A percentile compares a stretch with the other conserved stretches of the same genome.
Conservation (phyloP, 2,329 filamentous ascomycete genomes). For the Apiospora malaysiana region DNA sequence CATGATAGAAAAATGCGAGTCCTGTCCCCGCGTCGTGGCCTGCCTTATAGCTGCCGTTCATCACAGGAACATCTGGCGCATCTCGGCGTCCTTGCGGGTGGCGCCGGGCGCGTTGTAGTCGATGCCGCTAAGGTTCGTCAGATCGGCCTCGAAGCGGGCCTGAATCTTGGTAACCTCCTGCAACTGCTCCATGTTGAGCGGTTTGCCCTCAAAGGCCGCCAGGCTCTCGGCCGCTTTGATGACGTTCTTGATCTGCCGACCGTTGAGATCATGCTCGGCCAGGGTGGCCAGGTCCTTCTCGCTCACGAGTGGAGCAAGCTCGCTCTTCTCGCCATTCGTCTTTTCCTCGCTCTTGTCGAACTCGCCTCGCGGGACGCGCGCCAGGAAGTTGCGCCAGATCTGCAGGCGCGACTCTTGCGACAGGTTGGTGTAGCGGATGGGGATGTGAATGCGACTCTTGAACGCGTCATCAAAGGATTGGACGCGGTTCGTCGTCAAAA, state of each 20-base stretch:
- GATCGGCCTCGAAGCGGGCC: slow-evolving; percentile 39
- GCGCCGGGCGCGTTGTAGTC: slow-evolving; percentile 31
- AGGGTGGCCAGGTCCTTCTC: slow-evolving; percentile 29
- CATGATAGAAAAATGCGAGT: no score
- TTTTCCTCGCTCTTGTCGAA: background rate
- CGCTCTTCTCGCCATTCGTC: background rate
- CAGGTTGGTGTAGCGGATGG: slow-evolving; percentile 32
- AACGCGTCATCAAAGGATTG: slow-evolving; percentile 33
- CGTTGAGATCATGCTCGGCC: slow-evolving; percentile 36
- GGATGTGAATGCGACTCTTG: slow-evolving; percentile 33
- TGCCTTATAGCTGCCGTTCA: no score
- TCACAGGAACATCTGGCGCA: slow-evolving; percentile 28
- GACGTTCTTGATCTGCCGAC: slow-evolving; percentile 42
- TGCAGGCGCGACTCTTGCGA: slow-evolving; percentile 28
- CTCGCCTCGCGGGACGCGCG: slow-evolving; percentile 32
- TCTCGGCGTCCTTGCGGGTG: slow-evolving; percentile 24
- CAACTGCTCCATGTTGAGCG: slow-evolving; percentile 37
- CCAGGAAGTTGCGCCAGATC: slow-evolving; percentile 38
- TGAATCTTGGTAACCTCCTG: slow-evolving; percentile 40
- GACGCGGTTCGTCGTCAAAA: slow-evolving; percentile 33
- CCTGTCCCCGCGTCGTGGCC: no score
- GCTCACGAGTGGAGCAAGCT: slow-evolving; percentile 23
- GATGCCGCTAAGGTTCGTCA: slow-evolving; percentile 26
- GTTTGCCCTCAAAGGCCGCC: slow-evolving; percentile 38
- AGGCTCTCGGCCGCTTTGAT: slow-evolving; percentile 40